phyloP scores from a whole-genome alignment of 2,329 filamentous ascomycete genomes.

The Alternaria consortialis region DNA sequence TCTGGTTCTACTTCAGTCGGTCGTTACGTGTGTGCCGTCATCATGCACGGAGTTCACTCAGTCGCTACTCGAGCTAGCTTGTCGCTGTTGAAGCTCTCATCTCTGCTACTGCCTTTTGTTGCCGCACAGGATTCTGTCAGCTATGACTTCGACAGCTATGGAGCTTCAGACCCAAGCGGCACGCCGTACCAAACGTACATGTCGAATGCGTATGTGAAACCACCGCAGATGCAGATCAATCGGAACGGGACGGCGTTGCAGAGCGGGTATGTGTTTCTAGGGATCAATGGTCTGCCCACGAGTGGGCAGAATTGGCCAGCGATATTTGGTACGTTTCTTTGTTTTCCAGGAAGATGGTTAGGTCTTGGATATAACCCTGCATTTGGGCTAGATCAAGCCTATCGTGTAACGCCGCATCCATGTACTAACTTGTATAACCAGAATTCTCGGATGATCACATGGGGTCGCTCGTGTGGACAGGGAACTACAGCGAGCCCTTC shows the following conservation, averaged over 20 bases:
- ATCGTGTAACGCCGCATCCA: neutral
- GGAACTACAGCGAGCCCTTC: slow-evolving; percentile 29
- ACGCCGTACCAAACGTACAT: slow-evolving; percentile 28
- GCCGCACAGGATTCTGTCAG: slow-evolving; percentile 27
- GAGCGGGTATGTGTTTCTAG: slow-evolving; percentile 25
- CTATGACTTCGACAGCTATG: slow-evolving; percentile 24
- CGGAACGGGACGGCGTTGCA: slow-evolving; percentile 19
- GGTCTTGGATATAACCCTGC: neutral
- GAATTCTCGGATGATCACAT: slow-evolving; percentile 26
- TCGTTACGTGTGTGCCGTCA: neutral
- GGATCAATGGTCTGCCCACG: slow-evolving; percentile 25
- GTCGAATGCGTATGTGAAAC: slow-evolving; percentile 26
- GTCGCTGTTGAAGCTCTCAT: slow-evolving; percentile 4
- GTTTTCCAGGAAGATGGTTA: neutral
- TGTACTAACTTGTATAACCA: neutral
- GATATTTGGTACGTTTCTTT: slow-evolving; percentile 22
- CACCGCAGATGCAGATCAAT: slow-evolving; percentile 29
- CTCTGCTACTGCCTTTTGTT: slow-evolving; percentile 4
- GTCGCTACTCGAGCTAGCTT: neutral
- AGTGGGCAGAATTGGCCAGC: slow-evolving; percentile 30
- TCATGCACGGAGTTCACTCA: neutral
- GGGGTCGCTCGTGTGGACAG: slow-evolving; percentile 31
- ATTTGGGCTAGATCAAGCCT: neutral
- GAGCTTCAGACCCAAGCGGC: slow-evolving; percentile 14
- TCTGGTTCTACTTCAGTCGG: neutral